Percentiles rank a stretch among this genome's conserved stretches.
phyloP scores from a whole-genome alignment of 306 rosid species.

The Pyrus bretschneideri region DNA sequence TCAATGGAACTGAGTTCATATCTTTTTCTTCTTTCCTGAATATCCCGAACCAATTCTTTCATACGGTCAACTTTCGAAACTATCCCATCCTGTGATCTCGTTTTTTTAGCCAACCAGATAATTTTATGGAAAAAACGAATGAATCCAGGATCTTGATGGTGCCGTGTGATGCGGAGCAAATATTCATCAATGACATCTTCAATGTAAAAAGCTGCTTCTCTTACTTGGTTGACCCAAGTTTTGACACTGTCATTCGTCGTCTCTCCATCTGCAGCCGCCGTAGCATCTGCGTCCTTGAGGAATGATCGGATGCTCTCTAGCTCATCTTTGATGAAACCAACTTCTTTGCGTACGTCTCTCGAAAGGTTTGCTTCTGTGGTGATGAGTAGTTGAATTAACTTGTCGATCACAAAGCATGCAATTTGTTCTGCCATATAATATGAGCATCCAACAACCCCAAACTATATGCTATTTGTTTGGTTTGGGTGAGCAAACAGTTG shows the following conservation, averaged over 20 bases:
- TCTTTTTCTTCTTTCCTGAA: fast-evolving
- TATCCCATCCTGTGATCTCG: not conserved
- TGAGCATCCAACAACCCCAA: too few relatives aligned
- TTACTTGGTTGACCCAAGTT: too few relatives aligned
- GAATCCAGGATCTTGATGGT: not conserved
- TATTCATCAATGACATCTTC: not conserved
- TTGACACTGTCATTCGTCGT: too few relatives aligned
- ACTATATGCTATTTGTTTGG: too few relatives aligned
- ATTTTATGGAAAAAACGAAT: not conserved
- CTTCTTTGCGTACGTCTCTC: not conserved
- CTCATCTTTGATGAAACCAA: not conserved
- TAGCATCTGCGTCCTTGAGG: not conserved
- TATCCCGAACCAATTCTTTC: not conserved
- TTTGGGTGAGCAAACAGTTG: too few relatives aligned
- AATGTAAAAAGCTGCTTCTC: too few relatives aligned
- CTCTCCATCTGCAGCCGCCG: too few relatives aligned
- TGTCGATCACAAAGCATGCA: not conserved
- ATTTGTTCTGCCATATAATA: not conserved
- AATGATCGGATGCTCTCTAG: not conserved
- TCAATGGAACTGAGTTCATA: too few relatives aligned
- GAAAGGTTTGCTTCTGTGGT: not conserved
- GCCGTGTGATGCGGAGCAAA: not conserved
- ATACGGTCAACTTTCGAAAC: not conserved
- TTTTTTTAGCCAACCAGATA: not conserved
- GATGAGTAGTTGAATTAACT: not conserved